These are phyloP conservation scores for Persicaria tinctoria DNA, from an alignment of 148 eudicot species.

Conservation along the genomic window DNA sequence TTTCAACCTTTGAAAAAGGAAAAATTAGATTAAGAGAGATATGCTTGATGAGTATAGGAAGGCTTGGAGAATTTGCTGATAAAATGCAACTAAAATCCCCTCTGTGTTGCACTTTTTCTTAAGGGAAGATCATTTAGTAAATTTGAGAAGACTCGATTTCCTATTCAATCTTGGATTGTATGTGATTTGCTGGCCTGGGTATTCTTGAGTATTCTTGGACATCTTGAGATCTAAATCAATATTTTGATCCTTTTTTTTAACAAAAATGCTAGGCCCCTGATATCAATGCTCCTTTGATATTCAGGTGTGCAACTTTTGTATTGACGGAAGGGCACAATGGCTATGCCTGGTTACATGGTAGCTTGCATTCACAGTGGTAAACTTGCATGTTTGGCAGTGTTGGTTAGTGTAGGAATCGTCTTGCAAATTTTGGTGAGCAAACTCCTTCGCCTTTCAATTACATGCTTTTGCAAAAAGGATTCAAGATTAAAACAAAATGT, in stretches of 20 bases:
- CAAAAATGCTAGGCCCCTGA: neutral
- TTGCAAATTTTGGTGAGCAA: constrained; percentile 71
- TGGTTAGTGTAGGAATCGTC: constrained; percentile 65
- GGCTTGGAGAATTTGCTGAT: neutral
- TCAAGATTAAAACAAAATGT: neutral
- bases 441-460: neutral
- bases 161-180: neutral
- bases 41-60: neutral
- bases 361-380: constrained; percentile 74
- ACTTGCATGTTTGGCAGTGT: constrained; percentile 69
- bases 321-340: constrained; percentile 27
- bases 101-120: neutral
- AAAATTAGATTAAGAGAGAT: too few relatives aligned
- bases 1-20: neutral
- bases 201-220: too few relatives aligned
- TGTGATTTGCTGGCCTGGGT: too few relatives aligned
- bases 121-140: neutral
- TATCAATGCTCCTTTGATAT: neutral
- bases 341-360: constrained; percentile 48
- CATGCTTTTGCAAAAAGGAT: neutral
- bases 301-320: neutral
- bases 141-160: neutral
- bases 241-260: too few relatives aligned
- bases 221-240: too few relatives aligned
- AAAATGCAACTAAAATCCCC: neutral